A percentile compares a stretch with the other conserved stretches of the same genome.
These are phyloP conservation scores for Fraxinus floribunda DNA, from an alignment of 305 asterid species.

Conservation along the genomic window DNA sequence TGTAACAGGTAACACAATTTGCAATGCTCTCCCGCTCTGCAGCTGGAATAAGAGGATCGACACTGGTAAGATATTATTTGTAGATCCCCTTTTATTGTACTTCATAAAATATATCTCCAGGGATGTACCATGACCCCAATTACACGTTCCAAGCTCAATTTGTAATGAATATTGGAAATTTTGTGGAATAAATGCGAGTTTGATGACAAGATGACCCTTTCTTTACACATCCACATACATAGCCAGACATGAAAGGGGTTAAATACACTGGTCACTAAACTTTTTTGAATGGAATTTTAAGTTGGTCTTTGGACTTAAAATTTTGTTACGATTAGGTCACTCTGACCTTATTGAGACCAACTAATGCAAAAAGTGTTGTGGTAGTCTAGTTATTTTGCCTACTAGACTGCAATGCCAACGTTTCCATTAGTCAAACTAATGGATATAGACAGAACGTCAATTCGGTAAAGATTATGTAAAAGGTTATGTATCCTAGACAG, in stretches of 20 bases:
- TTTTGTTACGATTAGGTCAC: background rate
- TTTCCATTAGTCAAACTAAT: background rate
- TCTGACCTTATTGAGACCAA: background rate
- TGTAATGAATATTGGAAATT: background rate
- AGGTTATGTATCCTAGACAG: too few relatives aligned
- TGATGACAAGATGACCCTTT: background rate
- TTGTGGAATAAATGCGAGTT: background rate
- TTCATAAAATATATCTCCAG: background rate
- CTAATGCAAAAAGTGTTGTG: background rate
- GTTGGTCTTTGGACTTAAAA: background rate
- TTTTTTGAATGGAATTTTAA: background rate
- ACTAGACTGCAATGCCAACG: background rate
- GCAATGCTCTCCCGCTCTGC: slow-evolving; percentile 92
- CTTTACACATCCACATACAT: background rate
- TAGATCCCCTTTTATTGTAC: background rate
- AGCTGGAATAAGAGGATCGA: slow-evolving; percentile 94
- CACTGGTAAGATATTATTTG: slow-evolving; percentile 54
- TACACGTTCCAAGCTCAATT: background rate
- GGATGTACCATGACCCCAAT: background rate
- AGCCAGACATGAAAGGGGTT: background rate
- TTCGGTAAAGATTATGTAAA: too few relatives aligned
- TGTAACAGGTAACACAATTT: slow-evolving; percentile 74
- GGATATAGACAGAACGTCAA: background rate
- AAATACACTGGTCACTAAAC: background rate
- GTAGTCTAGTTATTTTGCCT: background rate